Evolutionary conservation across 2,329 filamentous ascomycete species (phyloP), one percentile per base, ranked within the genome.

Genomic region (Hypoxylon rubiginosum): DNA sequence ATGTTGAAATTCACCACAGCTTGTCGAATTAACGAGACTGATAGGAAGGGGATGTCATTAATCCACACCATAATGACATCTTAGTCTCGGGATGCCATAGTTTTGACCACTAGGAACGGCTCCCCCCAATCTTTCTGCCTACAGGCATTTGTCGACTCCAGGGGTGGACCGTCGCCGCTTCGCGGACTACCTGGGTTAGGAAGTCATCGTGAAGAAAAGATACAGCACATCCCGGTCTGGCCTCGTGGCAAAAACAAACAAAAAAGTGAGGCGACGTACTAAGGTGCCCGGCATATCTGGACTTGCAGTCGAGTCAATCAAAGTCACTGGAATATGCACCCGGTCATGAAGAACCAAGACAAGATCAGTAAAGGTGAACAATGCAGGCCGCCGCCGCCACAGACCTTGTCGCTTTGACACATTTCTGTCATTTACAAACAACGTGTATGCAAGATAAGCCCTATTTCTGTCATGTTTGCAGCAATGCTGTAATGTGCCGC

Each of bases 71-170:
- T 62, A 7, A 53, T 52, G 43, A 50, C 30, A 34, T 32, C 49
- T 62, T 57, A 53, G 53, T 28, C 26, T n/a, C 26, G 43, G 30
- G n/a, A 32, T 24, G 21, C 21, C 34, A 51, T 46, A 9, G 17
- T 24, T 30, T 39, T 26, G 24, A 9, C 51, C 54, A 51, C 50
- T 55, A 36, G 21, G 32, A 56, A 36, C 17, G 13, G n/a, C 36
- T 45, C 36, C 34, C 57, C 53, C 13, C 45, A 13, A n/a, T 32
- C 34, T 43, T 30, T 10, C 48, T 34, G 13, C 15, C 41, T 49
- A 32, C 26, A 63, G 64, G 56, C 51, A 67, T 67, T 64, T 67
- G 55, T 59, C 48, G 19, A 28, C 21, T 43, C 28, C 11, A 39
- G 41, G 15, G 28, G 11, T 7, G 26, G n/a, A 54, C 49, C 46